Conservation (phyloP, 2,329 filamentous ascomycete genomes). For the Scytalidium lignicola region DNA sequence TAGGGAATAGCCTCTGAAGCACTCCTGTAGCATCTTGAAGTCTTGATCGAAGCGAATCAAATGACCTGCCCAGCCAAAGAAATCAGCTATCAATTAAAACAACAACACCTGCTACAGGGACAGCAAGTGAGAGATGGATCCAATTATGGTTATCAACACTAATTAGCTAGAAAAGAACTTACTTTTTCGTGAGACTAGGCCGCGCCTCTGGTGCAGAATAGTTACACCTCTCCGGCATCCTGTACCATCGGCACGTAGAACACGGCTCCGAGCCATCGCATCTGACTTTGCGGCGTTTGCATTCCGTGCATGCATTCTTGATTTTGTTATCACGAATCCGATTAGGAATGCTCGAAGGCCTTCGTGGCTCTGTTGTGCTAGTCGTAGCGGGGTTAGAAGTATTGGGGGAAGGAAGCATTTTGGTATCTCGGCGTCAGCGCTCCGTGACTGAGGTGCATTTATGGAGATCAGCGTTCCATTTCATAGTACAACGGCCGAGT, state of each 20-base stretch:
- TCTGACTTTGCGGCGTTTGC: slow-evolving; percentile 5
- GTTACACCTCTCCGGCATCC: slow-evolving; percentile 2
- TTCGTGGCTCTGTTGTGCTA: not conserved
- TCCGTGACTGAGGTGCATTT: not conserved
- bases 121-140: too few species aligned
- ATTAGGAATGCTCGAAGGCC: not conserved
- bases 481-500: not conserved
- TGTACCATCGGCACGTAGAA: slow-evolving; percentile 3
- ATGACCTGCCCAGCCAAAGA: not conserved
- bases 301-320: slow-evolving; percentile 4
- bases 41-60: not conserved
- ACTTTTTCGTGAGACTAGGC: not conserved
- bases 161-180: not conserved
- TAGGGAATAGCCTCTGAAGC: not conserved
- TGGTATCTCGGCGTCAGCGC: not conserved
- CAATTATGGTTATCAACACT: too few species aligned
- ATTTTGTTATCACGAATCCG: slow-evolving; percentile 1
- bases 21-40: not conserved
- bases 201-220: slow-evolving; percentile 3
- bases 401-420: not conserved
- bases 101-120: too few species aligned
- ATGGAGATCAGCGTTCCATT: not conserved
- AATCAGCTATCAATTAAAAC: not conserved
- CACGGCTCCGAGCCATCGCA: slow-evolving; percentile 4
- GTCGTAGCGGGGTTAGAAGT: not conserved